These are phyloP conservation scores for Aureobasidium sp. DNA, from an alignment of 2,329 filamentous ascomycete species.

Conservation along the genomic window DNA sequence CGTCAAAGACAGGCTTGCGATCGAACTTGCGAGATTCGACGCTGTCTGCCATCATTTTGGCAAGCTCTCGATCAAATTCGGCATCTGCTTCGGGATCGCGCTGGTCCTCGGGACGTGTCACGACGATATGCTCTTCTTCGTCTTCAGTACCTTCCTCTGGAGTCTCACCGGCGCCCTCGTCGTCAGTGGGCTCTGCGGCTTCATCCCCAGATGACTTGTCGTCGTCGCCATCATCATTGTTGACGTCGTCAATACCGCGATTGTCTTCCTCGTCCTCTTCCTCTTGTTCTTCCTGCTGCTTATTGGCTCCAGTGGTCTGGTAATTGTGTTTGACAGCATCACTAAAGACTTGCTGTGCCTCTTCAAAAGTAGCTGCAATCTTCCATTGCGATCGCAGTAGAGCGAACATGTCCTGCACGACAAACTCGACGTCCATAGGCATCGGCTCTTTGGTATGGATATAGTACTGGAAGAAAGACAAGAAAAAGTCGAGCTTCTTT, in stretches of 20 bases:
- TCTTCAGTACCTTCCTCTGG: slow-evolving; percentile 61
- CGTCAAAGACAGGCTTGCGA: slow-evolving; percentile 87
- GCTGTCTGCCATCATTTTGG: slow-evolving; percentile 97
- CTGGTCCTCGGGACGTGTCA: slow-evolving; percentile 82
- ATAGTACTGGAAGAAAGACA: slow-evolving; percentile 97
- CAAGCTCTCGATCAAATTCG: slow-evolving; percentile 95
- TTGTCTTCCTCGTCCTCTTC: slow-evolving; percentile 66
- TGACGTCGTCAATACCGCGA: slow-evolving; percentile 34
- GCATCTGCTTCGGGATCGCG: slow-evolving; percentile 90
- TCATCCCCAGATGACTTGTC: slow-evolving; percentile 38
- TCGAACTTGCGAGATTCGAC: slow-evolving; percentile 94
- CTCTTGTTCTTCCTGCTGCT: slow-evolving; percentile 20
- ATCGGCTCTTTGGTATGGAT: slow-evolving; percentile 80
- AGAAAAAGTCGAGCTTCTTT: slow-evolving; percentile 96
- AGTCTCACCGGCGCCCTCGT: slow-evolving; percentile 38
- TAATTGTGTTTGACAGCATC: slow-evolving; percentile 87
- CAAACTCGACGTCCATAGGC: slow-evolving; percentile 96
- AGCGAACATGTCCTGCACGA: slow-evolving; percentile 85
- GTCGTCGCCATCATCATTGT: slow-evolving; percentile 53
- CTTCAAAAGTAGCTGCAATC: slow-evolving; percentile 62
- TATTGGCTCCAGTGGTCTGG: slow-evolving; percentile 47
- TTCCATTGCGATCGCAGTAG: slow-evolving; percentile 89
- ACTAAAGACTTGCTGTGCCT: slow-evolving; percentile 75
- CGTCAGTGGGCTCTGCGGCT: slow-evolving; percentile 42
- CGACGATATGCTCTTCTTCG: slow-evolving; percentile 79